Evolutionary conservation across 2,329 filamentous ascomycete genomes (phyloP), one percentile per base, ranked within the genome.

Genomic region (Colletotrichum tofieldiae): DNA sequence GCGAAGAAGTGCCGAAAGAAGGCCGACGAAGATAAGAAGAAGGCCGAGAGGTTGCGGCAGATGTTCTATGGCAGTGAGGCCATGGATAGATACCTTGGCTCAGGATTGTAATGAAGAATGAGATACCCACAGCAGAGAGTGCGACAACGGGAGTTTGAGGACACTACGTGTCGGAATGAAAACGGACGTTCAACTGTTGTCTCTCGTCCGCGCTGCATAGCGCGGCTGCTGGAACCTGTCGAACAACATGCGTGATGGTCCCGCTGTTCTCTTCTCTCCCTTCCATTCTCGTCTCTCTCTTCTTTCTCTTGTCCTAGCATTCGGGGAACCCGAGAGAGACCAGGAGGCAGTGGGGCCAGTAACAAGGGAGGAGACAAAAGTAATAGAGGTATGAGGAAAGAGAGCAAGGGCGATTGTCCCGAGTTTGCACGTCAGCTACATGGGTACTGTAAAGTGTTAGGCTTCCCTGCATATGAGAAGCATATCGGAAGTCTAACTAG

Each of bases 1-100:
- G 92, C 93, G n/a, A 93, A 92, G 76, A 89, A 93, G 81, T 86
- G 92, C 49, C 87, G 90, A 76, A 91, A 89, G 79, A 81, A 87
- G 78, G 90, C 90, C 3, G 82, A 85, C 54, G 89, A 91, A 74
- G 90, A 92, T 69, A 92, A 86, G 82, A 90, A 84, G 79, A 91
- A 86, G 73, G 86, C 87, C 23, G 89, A 93, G 72, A 90, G 83
- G 77, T 80, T 98, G 71, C 87, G 91, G 75, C 86, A 90, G 76
- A 87, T 93, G 82, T 93, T 98, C 74, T 96, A 93, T 81, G 88
- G 89, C 26, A 91, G 89, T 75, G 88, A 93, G n/a, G 93, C 96
- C 75, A 84, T 97, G 66, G 90, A 95, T 77, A 90, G 87, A 78
- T 96, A 97, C 79, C 82, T 97, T 23, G 89, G 91, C 16, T 32